Evolutionary conservation across 2,329 filamentous ascomycete species (phyloP), one percentile per base, ranked within the genome.

Genomic region (Trichoderma sp.): DNA sequence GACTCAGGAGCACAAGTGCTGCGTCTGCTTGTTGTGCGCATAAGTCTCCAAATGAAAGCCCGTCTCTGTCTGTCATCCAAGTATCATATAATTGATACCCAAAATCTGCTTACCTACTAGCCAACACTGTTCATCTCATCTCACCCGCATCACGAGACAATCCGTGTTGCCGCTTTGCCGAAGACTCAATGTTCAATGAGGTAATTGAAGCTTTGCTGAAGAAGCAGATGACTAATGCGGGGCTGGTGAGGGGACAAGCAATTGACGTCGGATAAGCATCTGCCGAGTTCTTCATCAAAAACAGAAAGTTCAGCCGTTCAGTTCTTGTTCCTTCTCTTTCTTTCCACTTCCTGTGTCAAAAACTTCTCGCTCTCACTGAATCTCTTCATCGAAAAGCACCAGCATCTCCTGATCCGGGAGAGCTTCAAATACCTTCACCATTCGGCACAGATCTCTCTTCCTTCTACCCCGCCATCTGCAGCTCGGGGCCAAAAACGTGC

Each of bases 381-480:
- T 4, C 5, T 24, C 7, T 43, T 14, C 26, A 21, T 28, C 15
- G 9, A 28, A 10, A 30, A 43, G 19, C 6, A 19, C 3, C 14
- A 24, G 58, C 24, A n/a, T 62, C 58, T 62, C 47, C 48, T 61
- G 7, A 45, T 6, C 10, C 2, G 43, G 47, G 48, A 54, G 48
- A 44, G 41, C 48, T 14, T 61, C 5, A 17, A 17, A n/a, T n/a
- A 34, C 7, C 48, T 44, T 52, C 58, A 52, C 7, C 39, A 62
- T 62, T 62, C 48, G 44, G 10, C 34, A 30, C 58, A 45, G 4
- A 44, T 44, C 58, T 21, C 15, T 62, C 4, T 50, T n/a, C 39
- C 41, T 34, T 45, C n/a, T 63, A 63, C 63, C 63, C 63, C 55
- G 48, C 63, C 63, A 65, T 48, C 63, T 41, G 3, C 24, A 45